These are phyloP conservation scores for Flaveria trinervia DNA, from an alignment of 129 eudicot genomes.

Conservation along the genomic window DNA sequence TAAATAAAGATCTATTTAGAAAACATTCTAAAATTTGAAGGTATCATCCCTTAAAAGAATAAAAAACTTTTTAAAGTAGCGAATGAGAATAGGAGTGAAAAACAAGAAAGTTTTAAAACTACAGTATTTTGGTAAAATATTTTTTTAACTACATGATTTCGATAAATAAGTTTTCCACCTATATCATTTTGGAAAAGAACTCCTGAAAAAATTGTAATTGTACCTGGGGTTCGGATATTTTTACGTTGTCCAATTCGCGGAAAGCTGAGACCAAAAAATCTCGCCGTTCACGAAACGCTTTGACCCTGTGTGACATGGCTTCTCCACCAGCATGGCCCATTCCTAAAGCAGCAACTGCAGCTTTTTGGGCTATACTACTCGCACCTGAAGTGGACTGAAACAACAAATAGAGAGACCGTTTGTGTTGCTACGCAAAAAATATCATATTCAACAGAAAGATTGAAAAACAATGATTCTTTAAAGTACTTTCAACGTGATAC, in stretches of 20 bases:
- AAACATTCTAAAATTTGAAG: no score
- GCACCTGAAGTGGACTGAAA: slow-evolving; percentile 93
- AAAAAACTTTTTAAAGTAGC: no score
- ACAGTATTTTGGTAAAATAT: no score
- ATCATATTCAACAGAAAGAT: not conserved
- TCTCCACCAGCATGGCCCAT: slow-evolving; percentile 98
- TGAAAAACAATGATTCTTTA: not conserved
- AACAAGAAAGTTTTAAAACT: no score
- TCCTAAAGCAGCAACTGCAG: slow-evolving; percentile 94
- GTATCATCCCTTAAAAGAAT: no score
- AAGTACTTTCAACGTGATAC: not conserved
- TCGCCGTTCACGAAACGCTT: slow-evolving; percentile 81
- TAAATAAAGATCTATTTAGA: no score
- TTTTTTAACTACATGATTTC: no score
- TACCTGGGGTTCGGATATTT: slow-evolving; percentile 92
- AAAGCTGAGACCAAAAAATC: slow-evolving; percentile 75
- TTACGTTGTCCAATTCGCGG: slow-evolving; percentile 73
- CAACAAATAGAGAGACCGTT: not conserved
- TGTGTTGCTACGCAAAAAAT: not conserved
- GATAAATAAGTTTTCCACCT: no score
- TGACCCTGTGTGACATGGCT: slow-evolving; percentile 79
- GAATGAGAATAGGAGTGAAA: no score
- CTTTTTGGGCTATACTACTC: slow-evolving; percentile 88
- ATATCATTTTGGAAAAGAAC: no score
- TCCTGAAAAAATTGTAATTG: not conserved